phyloP scores from a whole-genome alignment of 257 asterid genomes.

The Cinchona pubescens region DNA sequence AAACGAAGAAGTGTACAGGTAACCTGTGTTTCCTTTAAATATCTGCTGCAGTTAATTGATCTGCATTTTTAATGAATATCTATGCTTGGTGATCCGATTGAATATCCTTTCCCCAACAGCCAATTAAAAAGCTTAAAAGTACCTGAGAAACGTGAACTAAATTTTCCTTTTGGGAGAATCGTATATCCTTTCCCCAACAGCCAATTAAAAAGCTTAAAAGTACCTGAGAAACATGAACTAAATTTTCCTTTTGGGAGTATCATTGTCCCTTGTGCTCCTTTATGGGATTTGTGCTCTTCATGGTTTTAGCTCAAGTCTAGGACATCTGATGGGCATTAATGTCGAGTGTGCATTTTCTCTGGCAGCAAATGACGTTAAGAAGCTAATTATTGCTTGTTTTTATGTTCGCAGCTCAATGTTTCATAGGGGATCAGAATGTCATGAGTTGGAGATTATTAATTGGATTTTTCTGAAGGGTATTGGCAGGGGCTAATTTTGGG shows the following conservation, averaged over 20 bases:
- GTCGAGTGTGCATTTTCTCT: neutral
- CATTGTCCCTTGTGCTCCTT: neutral
- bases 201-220: neutral
- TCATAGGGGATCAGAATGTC: conserved; percentile 30
- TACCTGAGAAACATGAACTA: neutral
- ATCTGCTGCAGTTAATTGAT: conserved; percentile 7
- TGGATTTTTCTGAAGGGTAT: conserved; percentile 27
- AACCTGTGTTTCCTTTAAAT: conserved; percentile 14
- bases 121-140: neutral
- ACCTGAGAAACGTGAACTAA: neutral
- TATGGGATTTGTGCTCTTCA: neutral
- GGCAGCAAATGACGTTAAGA: neutral
- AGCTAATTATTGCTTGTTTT: neutral
- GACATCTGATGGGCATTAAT: neutral
- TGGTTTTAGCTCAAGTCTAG: neutral
- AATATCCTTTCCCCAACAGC: neutral
- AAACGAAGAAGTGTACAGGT: conserved; percentile 65
- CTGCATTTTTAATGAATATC: neutral
- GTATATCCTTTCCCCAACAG: no score
- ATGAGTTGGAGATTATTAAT: conserved; percentile 22
- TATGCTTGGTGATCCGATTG: neutral
- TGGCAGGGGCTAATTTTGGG: conserved; percentile 40
- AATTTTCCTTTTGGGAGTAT: neutral
- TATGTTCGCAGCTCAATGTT: conserved; percentile 32
- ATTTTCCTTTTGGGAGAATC: neutral